Percentiles rank a stretch among this genome's conserved stretches.
Evolutionary conservation across 768 basidiomycete genomes (phyloP).

Genomic region (Boletellus emodensis): DNA sequence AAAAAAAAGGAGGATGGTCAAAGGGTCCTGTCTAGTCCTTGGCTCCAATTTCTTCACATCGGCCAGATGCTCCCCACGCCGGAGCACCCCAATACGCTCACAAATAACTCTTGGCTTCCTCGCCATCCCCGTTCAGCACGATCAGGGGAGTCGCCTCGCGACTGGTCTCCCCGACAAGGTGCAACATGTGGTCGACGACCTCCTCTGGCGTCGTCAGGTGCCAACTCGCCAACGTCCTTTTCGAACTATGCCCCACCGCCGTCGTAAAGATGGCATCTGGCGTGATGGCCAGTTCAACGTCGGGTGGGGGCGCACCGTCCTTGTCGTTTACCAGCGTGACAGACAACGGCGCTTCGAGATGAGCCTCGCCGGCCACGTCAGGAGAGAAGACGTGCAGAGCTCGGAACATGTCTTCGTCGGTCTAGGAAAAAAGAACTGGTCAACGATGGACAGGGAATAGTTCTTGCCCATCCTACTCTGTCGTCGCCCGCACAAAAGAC

Average conservation of each 20-base stretch:
- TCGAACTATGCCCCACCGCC: constrained; percentile 86
- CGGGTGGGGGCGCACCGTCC: constrained; percentile 29
- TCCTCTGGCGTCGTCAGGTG: constrained; percentile 88
- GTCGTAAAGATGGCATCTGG: constrained; percentile 84
- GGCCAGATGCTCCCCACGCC: too few relatives aligned
- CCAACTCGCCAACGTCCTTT: constrained; percentile 88
- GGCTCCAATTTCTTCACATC: background rate
- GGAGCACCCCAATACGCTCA: background rate
- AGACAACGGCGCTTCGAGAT: constrained; percentile 56
- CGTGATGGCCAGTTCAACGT: constrained; percentile 58
- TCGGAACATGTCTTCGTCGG: constrained; percentile 99
- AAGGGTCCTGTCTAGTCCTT: background rate
- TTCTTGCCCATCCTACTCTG: constrained; percentile 51
- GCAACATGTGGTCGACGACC: constrained; percentile 75
- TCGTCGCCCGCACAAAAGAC: constrained; percentile 98
- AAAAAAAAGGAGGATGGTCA: background rate
- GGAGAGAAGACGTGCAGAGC: constrained; percentile 63
- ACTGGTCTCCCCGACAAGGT: constrained; percentile 44
- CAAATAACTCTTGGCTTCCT: constrained; percentile 18
- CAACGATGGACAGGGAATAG: background rate
- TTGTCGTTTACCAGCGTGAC: constrained; percentile 34
- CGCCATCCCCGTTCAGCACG: background rate
- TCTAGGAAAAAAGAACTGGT: constrained; percentile 39
- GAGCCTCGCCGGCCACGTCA: constrained; percentile 32
- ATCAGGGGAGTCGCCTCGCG: background rate